Base-by-base conservation (phyloP, 148 eudicot species). In the Camellia lanceoleosa region DNA sequence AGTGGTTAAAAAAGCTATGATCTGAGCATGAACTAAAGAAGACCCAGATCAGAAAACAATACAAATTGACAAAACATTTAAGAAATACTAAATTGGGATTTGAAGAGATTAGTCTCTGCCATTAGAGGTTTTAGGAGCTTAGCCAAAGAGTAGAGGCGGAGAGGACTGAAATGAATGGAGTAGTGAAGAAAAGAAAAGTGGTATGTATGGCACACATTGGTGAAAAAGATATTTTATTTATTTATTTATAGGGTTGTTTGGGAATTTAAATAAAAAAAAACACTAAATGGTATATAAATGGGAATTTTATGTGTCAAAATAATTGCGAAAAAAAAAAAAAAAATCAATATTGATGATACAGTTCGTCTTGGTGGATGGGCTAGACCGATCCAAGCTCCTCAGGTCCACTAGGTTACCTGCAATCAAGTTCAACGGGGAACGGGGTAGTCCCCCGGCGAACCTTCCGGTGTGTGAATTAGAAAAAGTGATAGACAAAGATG, bases 21-120 rank as follows among this genome's bases (percentile, higher is more conserved):
- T 84, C 80, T 65, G 74, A 47, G 46, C 52, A n/a, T 43, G 73
- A 69, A 76, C 42, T 8, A 44, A 66, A 7, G 59, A 52, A 80
- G 47, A 65, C 79, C 71, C 84, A 78, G 86, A 84, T 84, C 79
- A 78, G 70, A 55, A 67, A 80, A 63, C 64, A 52, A 47, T 41
- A 20, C 41, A 12, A 23, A 74, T 20, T 0, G 64, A 59, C 10
- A 51, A 60, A 41, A 65, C 52, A 23, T 44, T 78, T 13, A 73
- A 49, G 12, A 78, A 78, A 43, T 15, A 30, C 38, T 30, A 70
- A 43, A 71, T 49, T 59, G 63, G 47, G 82, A 52, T 74, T 83
- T 75, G 64, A 75, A 49, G 67, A 51, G 75, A 79, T 60, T 44
- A 42, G 15, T 79, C 23, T 62, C 47, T 74, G 43, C 66, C 77